Conservation (phyloP, 306 rosid species). For the Cucumis sativus region DNA sequence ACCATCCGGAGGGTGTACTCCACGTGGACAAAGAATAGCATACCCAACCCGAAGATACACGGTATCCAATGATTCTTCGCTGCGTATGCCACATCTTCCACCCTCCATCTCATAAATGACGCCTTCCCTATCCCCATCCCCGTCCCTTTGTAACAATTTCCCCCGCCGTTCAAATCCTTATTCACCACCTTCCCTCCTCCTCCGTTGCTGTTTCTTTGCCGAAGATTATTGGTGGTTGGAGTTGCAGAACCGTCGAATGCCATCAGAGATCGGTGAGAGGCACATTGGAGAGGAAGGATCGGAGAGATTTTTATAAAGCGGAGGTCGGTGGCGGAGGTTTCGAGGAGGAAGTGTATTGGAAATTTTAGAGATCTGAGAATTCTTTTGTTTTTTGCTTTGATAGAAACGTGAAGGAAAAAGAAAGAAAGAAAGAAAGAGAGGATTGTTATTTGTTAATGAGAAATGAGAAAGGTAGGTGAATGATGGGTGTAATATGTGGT, state of each 20-base stretch:
- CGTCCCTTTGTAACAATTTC: background rate
- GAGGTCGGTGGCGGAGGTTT: conserved; percentile 28
- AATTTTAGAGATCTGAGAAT: conserved; percentile 1
- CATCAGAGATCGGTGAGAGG: background rate
- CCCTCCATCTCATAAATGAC: conserved; percentile 62
- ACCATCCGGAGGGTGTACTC: conserved; percentile 95
- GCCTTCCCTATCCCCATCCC: background rate
- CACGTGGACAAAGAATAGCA: conserved; percentile 81
- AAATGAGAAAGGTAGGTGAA: background rate
- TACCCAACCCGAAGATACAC: conserved; percentile 45
- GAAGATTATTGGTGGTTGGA: conserved; percentile 1
- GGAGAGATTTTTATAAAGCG: background rate
- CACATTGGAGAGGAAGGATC: background rate
- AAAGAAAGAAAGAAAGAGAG: too few relatives aligned
- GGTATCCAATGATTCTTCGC: conserved; percentile 70
- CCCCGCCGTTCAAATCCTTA: background rate
- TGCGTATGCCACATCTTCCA: conserved; percentile 44
- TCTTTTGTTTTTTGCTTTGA: background rate
- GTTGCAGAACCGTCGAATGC: conserved; percentile 32
- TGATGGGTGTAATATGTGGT: background rate
- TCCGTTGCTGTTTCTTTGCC: background rate
- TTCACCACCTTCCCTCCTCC: conserved; percentile 8
- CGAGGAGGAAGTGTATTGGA: conserved; percentile 10
- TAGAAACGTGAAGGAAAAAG: background rate
- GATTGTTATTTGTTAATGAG: background rate